These are phyloP conservation scores for Exophiala xenobiotica DNA, from an alignment of 2,329 filamentous ascomycete genomes.

Conservation along the genomic window DNA sequence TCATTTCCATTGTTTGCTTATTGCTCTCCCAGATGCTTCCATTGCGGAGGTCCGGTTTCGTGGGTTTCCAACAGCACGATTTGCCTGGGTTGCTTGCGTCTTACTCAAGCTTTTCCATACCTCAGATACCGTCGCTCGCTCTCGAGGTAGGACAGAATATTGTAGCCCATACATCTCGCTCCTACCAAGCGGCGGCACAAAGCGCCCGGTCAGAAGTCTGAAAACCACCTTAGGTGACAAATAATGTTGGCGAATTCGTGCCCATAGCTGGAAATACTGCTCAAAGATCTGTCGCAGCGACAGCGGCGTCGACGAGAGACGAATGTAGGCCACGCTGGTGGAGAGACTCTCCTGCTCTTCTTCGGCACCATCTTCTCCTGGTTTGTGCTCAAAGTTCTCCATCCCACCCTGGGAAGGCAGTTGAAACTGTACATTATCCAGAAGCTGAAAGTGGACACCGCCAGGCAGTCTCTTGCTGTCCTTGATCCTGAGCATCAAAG, in stretches of 20 bases:
- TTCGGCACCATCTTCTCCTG: not conserved
- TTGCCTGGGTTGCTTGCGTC: not conserved
- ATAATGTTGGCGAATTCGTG: conserved; percentile 92
- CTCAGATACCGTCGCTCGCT: conserved; percentile 74
- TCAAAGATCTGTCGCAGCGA: conserved; percentile 93
- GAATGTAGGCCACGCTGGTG: conserved; percentile 24
- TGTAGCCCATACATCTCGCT: conserved; percentile 94
- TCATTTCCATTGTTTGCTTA: conserved; percentile 22
- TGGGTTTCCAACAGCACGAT: conserved; percentile 49
- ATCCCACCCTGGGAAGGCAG: conserved; percentile 12
- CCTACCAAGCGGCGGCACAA: conserved; percentile 91
- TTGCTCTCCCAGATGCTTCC: conserved; percentile 56
- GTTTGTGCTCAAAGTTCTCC: not conserved
- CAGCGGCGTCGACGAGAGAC: conserved; percentile 74
- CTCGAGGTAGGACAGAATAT: conserved; percentile 93
- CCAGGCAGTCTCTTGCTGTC: conserved; percentile 86
- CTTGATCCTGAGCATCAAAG: conserved; percentile 91
- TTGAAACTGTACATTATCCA: conserved; percentile 16
- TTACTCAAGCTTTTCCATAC: conserved; percentile 75
- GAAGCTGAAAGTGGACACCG: conserved; percentile 39
- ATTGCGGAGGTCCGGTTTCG: conserved; percentile 93
- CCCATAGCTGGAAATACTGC: conserved; percentile 92
- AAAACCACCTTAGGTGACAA: conserved; percentile 83
- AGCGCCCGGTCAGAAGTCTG: conserved; percentile 83
- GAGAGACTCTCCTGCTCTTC: conserved; percentile 15